Evolutionary conservation across 192 early-diverging fungal species (phyloP).

Genomic region (Coemansia sp.): DNA sequence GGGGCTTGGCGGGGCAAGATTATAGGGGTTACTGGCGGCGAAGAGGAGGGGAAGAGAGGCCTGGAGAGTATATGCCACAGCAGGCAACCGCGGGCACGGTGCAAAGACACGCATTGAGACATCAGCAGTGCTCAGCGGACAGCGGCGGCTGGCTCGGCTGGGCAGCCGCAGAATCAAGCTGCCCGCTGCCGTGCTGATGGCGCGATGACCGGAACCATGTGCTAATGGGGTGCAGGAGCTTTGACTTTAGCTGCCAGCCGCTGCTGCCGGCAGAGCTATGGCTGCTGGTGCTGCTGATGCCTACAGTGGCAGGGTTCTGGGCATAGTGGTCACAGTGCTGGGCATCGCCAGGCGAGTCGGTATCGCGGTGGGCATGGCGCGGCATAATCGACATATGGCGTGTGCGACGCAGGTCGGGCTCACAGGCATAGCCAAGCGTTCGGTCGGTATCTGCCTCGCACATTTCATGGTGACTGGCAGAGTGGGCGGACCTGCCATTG

Average conservation of each 20-base stretch:
- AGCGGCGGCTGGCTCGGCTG: neutral
- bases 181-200: conserved; percentile 9
- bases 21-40: too few relatives aligned
- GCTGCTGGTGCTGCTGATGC: neutral
- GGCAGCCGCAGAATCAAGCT: neutral
- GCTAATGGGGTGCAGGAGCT: conserved; percentile 37
- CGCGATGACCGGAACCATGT: conserved; percentile 46
- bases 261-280: neutral
- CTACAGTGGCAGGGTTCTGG: neutral
- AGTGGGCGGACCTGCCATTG: too few relatives aligned
- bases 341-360: too few relatives aligned
- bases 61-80: too few relatives aligned
- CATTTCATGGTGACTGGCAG: too few relatives aligned
- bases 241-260: conserved; percentile 43
- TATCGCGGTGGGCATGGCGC: too few relatives aligned
- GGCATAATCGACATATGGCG: too few relatives aligned
- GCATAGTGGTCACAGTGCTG: neutral
- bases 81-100: too few relatives aligned
- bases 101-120: too few relatives aligned
- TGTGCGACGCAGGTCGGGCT: too few relatives aligned
- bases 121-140: neutral
- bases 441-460: conserved; percentile 1
- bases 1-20: too few relatives aligned
- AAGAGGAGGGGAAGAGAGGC: too few relatives aligned
- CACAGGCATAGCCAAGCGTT: conserved; percentile 1